Base-by-base conservation (phyloP, 2,329 filamentous ascomycete genomes). In the Neophaeococcomyces aloes region DNA sequence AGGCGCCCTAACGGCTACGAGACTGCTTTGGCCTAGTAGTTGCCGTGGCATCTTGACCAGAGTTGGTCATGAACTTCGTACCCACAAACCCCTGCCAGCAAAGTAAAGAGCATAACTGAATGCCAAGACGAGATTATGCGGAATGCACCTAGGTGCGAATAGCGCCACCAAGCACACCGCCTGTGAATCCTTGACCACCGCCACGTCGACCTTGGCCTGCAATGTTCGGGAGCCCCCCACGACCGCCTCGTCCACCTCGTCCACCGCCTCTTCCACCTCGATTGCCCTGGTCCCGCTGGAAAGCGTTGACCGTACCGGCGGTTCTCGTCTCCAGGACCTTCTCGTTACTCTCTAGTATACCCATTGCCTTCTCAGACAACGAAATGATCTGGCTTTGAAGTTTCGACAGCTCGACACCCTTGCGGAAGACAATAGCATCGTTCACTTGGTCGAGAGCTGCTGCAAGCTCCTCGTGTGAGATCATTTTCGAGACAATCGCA, bases 401-500 rank as follows among this genome's bases (percentile, higher is more conserved):
- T 56, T 93, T 81, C 60, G 86, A 94, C 53, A 98, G 79, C 74
- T 98, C 93, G 51, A 98, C 91, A 47, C 91, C 93, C 80, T 98
- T 96, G 67, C 91, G 83, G 85, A 98, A 98, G 70, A 96, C 91
- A 67, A 98, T 86, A 40, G 86, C 93, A 55, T 84, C 81, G 59
- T 93, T 95, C 68, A 98, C 89, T 69, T 98, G 91, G 71, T 98
- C 93, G 21, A 98, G 79, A 29, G 91, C 93, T 33, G 91, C 91
- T 7, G 85, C 86, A 38, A 98, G 81, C 67, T 98, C 91, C 68
- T 98, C 91, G 71, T 98, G 91, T 59, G 87, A 94, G 65, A 98
- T 96, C 91, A 98, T 98, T 74, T 94, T 94, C 75, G 86, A 94
- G 59, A 98, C 80, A 44, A 98, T 81, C 29, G 91, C 87, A n/a